Conservation (phyloP, 1,284 basidiomycete genomes). For the Heterobasidion parviporum region DNA sequence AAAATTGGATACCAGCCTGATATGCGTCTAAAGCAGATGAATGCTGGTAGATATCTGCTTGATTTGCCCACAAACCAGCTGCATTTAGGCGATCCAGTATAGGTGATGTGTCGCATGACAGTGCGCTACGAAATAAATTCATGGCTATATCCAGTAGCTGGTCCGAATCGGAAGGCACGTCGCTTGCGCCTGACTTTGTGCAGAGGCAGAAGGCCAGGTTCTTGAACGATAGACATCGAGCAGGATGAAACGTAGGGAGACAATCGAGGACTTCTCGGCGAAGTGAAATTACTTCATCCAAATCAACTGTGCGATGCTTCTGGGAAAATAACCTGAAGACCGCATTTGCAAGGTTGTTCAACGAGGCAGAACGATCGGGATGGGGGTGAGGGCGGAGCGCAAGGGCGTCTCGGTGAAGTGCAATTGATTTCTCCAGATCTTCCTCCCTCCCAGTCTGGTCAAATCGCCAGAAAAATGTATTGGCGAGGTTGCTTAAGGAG, state of each 20-base stretch:
- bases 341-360: background rate
- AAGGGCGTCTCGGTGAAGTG: background rate
- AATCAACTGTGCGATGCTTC: slow-evolving; percentile 16
- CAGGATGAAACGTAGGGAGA: slow-evolving; percentile 13
- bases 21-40: background rate
- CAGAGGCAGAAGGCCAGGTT: background rate
- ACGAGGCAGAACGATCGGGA: no score
- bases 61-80: background rate
- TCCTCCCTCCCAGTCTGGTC: background rate
- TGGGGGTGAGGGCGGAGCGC: no score
- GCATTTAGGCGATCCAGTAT: no score
- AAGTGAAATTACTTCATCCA: slow-evolving; percentile 20
- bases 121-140: background rate
- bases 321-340: slow-evolving; percentile 12
- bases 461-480: background rate
- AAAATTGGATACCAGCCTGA: background rate
- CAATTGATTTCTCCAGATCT: background rate
- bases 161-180: no score
- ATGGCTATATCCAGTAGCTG: background rate
- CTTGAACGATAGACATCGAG: background rate
- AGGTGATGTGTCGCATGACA: no score
- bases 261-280: slow-evolving; percentile 16
- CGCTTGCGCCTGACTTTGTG: background rate
- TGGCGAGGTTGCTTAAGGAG: background rate
- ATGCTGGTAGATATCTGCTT: background rate